phyloP scores from a whole-genome alignment of 352 stramenopile species.

The Phytophthora vignae region DNA sequence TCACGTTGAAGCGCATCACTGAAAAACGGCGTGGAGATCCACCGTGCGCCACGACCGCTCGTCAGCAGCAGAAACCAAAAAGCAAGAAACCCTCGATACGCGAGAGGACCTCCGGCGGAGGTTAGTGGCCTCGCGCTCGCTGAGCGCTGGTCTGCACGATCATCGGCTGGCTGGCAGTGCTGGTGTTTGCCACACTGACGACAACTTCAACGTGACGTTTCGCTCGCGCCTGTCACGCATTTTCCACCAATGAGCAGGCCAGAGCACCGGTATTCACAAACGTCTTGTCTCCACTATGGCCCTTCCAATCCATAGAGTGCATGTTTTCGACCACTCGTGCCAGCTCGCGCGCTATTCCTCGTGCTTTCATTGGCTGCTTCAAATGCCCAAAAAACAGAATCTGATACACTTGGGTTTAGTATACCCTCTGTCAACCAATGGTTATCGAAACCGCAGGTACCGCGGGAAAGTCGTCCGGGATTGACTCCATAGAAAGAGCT shows the following conservation, averaged over 20 bases:
- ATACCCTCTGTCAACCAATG: slow-evolving; percentile 17
- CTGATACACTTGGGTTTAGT: slow-evolving; percentile 10
- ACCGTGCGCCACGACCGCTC: slow-evolving; percentile 13
- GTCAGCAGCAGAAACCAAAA: slow-evolving; percentile 9
- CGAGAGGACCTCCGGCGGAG: too few relatives aligned
- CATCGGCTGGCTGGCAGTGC: slow-evolving; percentile 1
- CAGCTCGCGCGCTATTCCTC: slow-evolving; percentile 2
- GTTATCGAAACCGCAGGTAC: slow-evolving; percentile 24
- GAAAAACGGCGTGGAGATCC: neutral
- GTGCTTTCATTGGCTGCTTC: neutral
- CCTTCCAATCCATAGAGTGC: neutral
- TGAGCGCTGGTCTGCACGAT: slow-evolving; percentile 1
- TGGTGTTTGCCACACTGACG: slow-evolving; percentile 13
- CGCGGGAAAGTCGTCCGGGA: slow-evolving; percentile 18
- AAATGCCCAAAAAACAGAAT: slow-evolving; percentile 14
- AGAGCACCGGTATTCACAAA: slow-evolving; percentile 5
- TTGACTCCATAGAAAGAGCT: slow-evolving; percentile 25
- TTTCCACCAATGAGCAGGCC: neutral
- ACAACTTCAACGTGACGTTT: slow-evolving; percentile 28
- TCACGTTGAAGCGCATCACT: slow-evolving; percentile 11
- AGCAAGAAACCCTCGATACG: too few relatives aligned
- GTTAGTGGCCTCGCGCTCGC: neutral
- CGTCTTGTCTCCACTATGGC: slow-evolving; percentile 6
- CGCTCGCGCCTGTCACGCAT: slow-evolving; percentile 1
- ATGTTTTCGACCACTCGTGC: neutral